Base-by-base conservation (phyloP, 805 yeast genomes). In the Metschnikowia noctiluminum region DNA sequence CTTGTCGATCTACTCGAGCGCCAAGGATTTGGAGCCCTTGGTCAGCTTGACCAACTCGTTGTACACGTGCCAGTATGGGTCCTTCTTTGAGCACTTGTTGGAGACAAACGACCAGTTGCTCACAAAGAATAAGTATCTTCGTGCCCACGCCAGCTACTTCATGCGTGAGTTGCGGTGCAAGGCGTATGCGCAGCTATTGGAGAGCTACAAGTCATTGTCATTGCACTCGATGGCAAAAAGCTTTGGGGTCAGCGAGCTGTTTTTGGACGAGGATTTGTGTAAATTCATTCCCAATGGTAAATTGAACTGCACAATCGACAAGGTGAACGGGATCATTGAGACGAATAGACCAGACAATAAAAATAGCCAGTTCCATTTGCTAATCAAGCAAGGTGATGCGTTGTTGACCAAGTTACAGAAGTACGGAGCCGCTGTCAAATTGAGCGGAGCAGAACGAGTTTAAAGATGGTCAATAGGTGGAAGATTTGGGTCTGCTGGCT, bases 271-370 rank as follows among this genome's bases (percentile, higher is more conserved):
- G 46, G 99, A 94, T 66, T 74, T 94, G 58, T 82, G 96, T 61
- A 87, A 84, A 63, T 89, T 92, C 64, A 89, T 94, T 59, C 96
- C 97, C 35, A 91, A 85, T 68, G 90, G 91, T 65, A 89, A 89
- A 69, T 78, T 94, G 64, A 92, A 91, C 71, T 94, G 99, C 71
- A 91, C 94, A 44, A 89, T 94, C 62, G 99, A 94, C 66, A 82
- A 89, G 63, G 98, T 94, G 44, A 89, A 90, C 66, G 98, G 96
- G 12, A 89, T 94, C 52, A 88, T 94, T 55, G 95, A 89, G 66
- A 94, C 99, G 14, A 94, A 90, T 69, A 80, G 98, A 58, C 97
- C 97, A 1, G 99, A 94, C 66, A 90, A 87, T 71, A 94, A 94
- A 71, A 92, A 94, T 64, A 87, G 89, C 48, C 98, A 92, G 70